Evolutionary conservation across 352 stramenopile genomes (phyloP).

Genomic region (Phytophthora litchii): DNA sequence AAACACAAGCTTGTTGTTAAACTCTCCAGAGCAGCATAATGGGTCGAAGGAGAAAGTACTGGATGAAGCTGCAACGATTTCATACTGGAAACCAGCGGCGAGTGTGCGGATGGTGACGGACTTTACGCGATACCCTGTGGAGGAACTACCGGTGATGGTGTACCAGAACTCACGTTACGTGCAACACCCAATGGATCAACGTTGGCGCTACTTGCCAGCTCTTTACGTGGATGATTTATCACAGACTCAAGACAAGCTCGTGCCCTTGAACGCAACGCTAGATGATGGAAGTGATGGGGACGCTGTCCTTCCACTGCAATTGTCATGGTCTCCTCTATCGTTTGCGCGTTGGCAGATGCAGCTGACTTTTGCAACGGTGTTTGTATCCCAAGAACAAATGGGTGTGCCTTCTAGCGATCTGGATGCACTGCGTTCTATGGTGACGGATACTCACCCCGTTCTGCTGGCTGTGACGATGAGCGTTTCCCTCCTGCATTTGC

Average conservation of each 20-base stretch:
- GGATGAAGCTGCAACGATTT: conserved; percentile 43
- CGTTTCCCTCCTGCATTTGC: conserved; percentile 95
- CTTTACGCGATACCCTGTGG: conserved; percentile 70
- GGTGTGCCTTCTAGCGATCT: conserved; percentile 75
- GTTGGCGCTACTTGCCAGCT: conserved; percentile 75
- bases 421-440: conserved; percentile 91
- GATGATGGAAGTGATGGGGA: conserved; percentile 29
- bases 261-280: conserved; percentile 66
- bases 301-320: conserved; percentile 50
- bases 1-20: conserved; percentile 64
- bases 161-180: conserved; percentile 75
- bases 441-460: conserved; percentile 95
- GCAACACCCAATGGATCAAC: conserved; percentile 43
- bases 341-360: conserved; percentile 84
- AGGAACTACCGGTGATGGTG: conserved; percentile 71
- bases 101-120: conserved; percentile 76
- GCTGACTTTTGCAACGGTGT: conserved; percentile 68
- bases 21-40: conserved; percentile 8
- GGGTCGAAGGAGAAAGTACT: conserved; percentile 15
- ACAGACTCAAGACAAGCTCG: conserved; percentile 69
- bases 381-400: conserved; percentile 65
- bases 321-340: conserved; percentile 78
- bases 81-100: conserved; percentile 82
- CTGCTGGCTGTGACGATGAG: conserved; percentile 95
- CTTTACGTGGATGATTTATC: conserved; percentile 83